These are phyloP conservation scores for Cladophialophora psammophila DNA, from an alignment of 2,329 filamentous ascomycete genomes.

Conservation along the genomic window DNA sequence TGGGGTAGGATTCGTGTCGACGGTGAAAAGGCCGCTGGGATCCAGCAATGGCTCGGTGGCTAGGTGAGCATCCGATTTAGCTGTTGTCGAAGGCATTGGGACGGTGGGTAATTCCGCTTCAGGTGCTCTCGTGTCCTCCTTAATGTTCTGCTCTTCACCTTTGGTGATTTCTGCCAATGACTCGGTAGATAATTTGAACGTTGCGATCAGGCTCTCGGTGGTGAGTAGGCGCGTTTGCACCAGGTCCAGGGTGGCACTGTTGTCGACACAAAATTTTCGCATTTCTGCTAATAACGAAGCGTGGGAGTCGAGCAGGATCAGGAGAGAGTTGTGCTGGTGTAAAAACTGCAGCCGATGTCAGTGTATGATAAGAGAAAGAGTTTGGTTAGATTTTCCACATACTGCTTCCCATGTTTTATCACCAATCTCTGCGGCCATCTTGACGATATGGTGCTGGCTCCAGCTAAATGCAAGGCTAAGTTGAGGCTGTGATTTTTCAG, in stretches of 20 bases:
- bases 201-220: slow-evolving; percentile 28
- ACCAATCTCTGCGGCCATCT: slow-evolving; percentile 15
- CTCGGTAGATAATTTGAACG: slow-evolving; percentile 27
- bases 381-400: not conserved
- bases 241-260: slow-evolving; percentile 2
- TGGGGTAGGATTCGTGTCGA: slow-evolving; percentile 39
- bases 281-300: slow-evolving; percentile 30
- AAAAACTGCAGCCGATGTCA: slow-evolving; percentile 28
- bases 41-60: slow-evolving; percentile 28
- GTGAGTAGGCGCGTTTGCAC: slow-evolving; percentile 23
- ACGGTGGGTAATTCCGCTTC: slow-evolving; percentile 11
- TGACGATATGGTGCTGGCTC: not conserved
- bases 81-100: slow-evolving; percentile 4
- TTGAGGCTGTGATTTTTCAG: not conserved
- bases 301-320: slow-evolving; percentile 31
- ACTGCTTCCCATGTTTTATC: slow-evolving; percentile 27
- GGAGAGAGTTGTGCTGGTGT: slow-evolving; percentile 29
- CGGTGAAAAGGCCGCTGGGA: slow-evolving; percentile 38
- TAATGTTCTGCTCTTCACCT: slow-evolving; percentile 1
- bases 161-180: slow-evolving; percentile 26
- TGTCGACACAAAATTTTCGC: slow-evolving; percentile 20
- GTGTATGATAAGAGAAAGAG: not conserved
- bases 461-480: not conserved
- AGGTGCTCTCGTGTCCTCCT: slow-evolving; percentile 11
- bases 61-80: slow-evolving; percentile 2